Percentiles rank a stretch among this genome's conserved stretches.
phyloP scores from a whole-genome alignment of 208 protist species.

The Acanthamoeba sp. region DNA sequence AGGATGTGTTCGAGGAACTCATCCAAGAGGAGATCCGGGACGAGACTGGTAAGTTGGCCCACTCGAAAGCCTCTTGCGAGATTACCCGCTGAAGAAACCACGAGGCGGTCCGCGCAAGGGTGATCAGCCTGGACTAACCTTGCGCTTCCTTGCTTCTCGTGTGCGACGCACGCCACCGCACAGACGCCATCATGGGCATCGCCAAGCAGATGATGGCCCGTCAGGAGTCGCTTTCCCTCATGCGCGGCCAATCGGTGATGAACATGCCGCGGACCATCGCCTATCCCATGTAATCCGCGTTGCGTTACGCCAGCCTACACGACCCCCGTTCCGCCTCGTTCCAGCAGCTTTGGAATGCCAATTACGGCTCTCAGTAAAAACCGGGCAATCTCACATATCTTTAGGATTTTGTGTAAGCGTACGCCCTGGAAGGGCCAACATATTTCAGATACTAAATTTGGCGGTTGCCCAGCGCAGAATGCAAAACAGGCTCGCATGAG shows the following conservation, averaged over 20 bases:
- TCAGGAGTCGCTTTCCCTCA: background rate
- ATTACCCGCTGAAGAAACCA: too few species aligned
- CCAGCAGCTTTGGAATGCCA: too few species aligned
- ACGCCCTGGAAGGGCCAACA: too few species aligned
- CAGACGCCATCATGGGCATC: slow-evolving; percentile 19
- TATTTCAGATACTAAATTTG: too few species aligned
- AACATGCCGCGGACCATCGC: slow-evolving; percentile 7
- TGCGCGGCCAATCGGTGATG: slow-evolving; percentile 2
- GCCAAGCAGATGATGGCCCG: slow-evolving; percentile 14
- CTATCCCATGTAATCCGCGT: slow-evolving; percentile 14
- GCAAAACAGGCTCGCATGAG: too few species aligned
- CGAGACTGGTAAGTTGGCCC: background rate
- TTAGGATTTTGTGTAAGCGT: too few species aligned
- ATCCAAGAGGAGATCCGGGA: slow-evolving; percentile 74
- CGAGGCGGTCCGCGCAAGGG: background rate
- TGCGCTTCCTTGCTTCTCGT: background rate
- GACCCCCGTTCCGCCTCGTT: background rate
- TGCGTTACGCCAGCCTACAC: too few species aligned
- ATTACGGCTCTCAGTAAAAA: too few species aligned
- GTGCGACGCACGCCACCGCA: background rate
- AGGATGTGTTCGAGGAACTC: slow-evolving; percentile 87
- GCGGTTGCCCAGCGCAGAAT: too few species aligned
- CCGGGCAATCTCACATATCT: too few species aligned
- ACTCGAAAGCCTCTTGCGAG: background rate
- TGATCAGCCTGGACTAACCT: too few species aligned